Conservation (phyloP, 2,329 filamentous ascomycete species). For the Samsoniella hepiali region DNA sequence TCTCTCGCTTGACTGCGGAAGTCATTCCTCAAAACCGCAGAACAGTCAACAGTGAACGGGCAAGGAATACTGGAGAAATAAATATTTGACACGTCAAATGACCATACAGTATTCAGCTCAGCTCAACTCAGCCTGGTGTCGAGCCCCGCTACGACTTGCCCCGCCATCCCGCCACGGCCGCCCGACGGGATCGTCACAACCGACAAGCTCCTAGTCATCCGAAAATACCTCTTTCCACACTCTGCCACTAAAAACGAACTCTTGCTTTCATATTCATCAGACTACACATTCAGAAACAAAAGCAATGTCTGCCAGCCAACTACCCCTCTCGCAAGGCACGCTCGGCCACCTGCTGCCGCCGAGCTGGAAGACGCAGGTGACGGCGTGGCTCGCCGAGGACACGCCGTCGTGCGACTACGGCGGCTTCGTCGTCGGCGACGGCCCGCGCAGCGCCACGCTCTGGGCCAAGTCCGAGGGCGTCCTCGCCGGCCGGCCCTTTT, state of each 20-base stretch:
- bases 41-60: too few relatives aligned
- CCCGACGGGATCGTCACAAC: neutral
- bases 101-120: neutral
- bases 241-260: neutral
- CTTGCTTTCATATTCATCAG: neutral
- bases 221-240: neutral
- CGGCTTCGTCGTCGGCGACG: conserved; percentile 88
- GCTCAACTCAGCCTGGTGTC: neutral
- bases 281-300: neutral
- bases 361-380: conserved; percentile 77
- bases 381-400: conserved; percentile 90
- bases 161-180: conserved; percentile 1
- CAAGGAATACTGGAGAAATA: too few relatives aligned
- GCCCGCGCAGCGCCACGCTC: conserved; percentile 59
- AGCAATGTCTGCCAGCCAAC: neutral
- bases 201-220: neutral
- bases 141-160: conserved; percentile 5
- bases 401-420: conserved; percentile 96
- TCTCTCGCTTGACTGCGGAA: too few relatives aligned
- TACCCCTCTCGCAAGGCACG: conserved; percentile 36
- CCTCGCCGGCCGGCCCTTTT: conserved; percentile 89
- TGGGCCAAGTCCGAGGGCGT: conserved; percentile 73
- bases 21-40: too few relatives aligned
- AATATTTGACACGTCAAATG: too few relatives aligned
- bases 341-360: conserved; percentile 73